Evolutionary conservation across 108 stramenopile genomes (phyloP).

Genomic region (Epithemia pelagica): DNA sequence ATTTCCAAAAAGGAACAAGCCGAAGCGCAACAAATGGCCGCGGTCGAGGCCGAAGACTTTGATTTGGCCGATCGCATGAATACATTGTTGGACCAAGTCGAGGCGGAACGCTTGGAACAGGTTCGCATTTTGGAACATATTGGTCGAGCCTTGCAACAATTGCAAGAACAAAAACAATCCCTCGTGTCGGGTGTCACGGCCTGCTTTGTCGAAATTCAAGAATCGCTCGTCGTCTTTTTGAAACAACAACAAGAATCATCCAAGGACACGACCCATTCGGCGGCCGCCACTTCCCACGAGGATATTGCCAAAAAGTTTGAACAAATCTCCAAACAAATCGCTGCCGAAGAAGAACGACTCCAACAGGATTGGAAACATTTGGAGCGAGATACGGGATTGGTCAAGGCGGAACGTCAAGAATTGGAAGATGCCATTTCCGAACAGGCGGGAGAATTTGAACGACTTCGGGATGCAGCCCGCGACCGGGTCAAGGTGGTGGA

Average conservation of each 20-base stretch:
- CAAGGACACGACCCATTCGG: conserved; percentile 29
- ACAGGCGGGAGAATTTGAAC: conserved; percentile 66
- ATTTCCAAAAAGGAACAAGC: conserved; percentile 57
- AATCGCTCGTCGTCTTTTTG: conserved; percentile 39
- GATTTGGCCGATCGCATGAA: conserved; percentile 74
- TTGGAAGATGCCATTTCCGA: conserved; percentile 66
- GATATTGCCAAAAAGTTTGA: conserved; percentile 50
- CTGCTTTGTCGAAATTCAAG: conserved; percentile 47
- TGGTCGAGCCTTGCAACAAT: conserved; percentile 32
- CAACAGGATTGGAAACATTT: conserved; percentile 67
- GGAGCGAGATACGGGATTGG: conserved; percentile 70
- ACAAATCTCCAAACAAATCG: conserved; percentile 54
- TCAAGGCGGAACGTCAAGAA: conserved; percentile 67
- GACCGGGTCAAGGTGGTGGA: conserved; percentile 49
- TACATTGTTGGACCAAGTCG: conserved; percentile 48
- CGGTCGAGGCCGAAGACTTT: conserved; percentile 82
- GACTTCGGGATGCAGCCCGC: conserved; percentile 41
- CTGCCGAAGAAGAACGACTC: conserved; percentile 66
- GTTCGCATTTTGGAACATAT: conserved; percentile 37
- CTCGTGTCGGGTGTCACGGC: conserved; percentile 43
- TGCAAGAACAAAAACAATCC: conserved; percentile 39
- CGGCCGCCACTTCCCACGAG: conserved; percentile 17
- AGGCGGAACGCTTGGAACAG: conserved; percentile 49
- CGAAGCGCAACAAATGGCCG: conserved; percentile 53
- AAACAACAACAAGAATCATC: conserved; percentile 28